Evolutionary conservation across 805 yeast genomes (phyloP), one percentile per base, ranked within the genome.

Genomic region (Huiozyma naganishii): DNA sequence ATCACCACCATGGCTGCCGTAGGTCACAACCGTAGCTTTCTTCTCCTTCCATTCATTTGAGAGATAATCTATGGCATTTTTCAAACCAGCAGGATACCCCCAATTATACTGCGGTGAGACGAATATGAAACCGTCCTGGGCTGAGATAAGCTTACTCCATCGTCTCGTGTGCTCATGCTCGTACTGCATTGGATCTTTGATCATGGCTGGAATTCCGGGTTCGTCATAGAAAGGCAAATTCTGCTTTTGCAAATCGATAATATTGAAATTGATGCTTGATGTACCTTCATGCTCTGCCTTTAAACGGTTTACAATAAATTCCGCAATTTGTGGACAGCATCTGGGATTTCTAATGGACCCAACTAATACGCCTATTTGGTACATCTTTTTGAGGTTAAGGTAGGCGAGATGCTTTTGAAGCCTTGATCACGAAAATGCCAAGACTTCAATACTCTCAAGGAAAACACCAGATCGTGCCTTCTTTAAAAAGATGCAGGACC

Each of bases 61-160:
- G 28, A 67, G 49, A 37, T 56, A 57, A 44, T 68, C 71, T 12
- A 68, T 41, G 5, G 69, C 67, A 41, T 64, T 64, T 48, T 68
- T 67, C 38, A 67, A 50, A 9, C 50, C 54, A 1, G 67, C 69
- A 7, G 71, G 69, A 39, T 55, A 57, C 6, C 68, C 61, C 52
- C 64, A 52, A 44, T 67, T 68, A 51, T 67, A 67, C 44, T 65
- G 62, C 8, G 71, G 70, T 7, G 64, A 43, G 7, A 67, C 60
- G 41, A 67, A 55, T n/a, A 67, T 52, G 45, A 57, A 54, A 4
- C 55, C 70, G 38, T 53, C 51, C 28, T 45, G 53, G 28, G 41
- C 37, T 6, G 40, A 38, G 33, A 65, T 48, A 42, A 53, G 53
- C 12, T 33, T 41, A 35, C 62, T 52, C 68, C 67, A 66, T 6